Evolutionary conservation across 2,329 filamentous ascomycete genomes (phyloP), one percentile per base, ranked within the genome.

Genomic region (Malbranchea cinnamomea): DNA sequence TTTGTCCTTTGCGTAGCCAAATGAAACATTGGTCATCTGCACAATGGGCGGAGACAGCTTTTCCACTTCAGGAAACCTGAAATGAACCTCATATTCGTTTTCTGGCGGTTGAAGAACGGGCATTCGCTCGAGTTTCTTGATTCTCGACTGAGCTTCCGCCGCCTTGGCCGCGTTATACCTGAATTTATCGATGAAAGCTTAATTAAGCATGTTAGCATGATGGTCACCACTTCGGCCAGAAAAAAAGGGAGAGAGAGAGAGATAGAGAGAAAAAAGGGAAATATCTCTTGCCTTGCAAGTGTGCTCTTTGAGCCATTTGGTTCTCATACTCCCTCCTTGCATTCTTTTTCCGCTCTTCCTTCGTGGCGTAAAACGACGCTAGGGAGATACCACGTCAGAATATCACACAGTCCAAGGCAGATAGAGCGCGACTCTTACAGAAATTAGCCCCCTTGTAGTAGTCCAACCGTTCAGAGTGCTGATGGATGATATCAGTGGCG

Each of bases 391-490:
- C 4, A 24, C 2, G 4, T 2, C 13, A 17, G 6, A 13, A 30
- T 6, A n/a, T n/a, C n/a, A n/a, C n/a, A n/a, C n/a, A n/a, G n/a
- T n/a, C n/a, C n/a, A 29, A 26, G 38, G n/a, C 14, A 25, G 21
- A 26, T n/a, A 16, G 6, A 12, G 13, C 14, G 18, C 12, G 2
- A 11, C 3, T 8, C 43, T 46, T 50, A 61, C 62, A 66, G 46
- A 95, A 98, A 61, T 95, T 94, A 49, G 85, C 83, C 33, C 89
- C 79, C 50, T 91, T 84, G 70, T 98, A 98, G 71, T 98, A 98
- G 62, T 98, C 89, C 33, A 98, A 71, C 36, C 89, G 74, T 54
- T 94, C 81, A 1, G 87, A 95, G 58, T 98, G 89, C 53, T 98
- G 89, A 54, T 98, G 87, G 36, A 98, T 84, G 48, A 98, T 98